Conservation (phyloP, 306 rosid species). For the Mimosa bimucronata region DNA sequence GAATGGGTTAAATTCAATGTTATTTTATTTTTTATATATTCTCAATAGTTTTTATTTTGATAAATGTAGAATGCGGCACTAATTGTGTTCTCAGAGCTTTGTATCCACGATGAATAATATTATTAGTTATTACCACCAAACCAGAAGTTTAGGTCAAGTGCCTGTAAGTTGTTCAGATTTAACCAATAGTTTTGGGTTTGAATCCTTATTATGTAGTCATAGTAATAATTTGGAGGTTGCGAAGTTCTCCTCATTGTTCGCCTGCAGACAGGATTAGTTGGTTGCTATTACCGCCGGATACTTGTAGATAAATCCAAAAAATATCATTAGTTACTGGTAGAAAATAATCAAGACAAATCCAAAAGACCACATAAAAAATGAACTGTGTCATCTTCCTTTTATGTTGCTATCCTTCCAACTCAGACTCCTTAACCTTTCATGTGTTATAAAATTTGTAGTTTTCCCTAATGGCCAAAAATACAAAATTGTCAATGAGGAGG, state of each 20-base stretch:
- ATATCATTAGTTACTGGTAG: too few relatives aligned
- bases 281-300: too few relatives aligned
- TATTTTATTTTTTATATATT: neutral
- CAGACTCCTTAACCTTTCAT: neutral
- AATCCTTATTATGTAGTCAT: too few relatives aligned
- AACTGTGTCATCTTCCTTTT: neutral
- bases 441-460: neutral
- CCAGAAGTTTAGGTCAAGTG: too few relatives aligned
- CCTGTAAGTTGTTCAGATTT: too few relatives aligned
- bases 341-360: neutral
- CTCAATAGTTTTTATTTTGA: neutral
- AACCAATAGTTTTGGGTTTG: too few relatives aligned
- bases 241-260: too few relatives aligned
- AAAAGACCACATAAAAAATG: neutral
- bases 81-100: neutral
- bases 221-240: too few relatives aligned
- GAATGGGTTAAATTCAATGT: neutral
- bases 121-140: too few relatives aligned
- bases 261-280: too few relatives aligned
- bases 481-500: neutral
- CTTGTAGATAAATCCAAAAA: too few relatives aligned
- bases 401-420: neutral
- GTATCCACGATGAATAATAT: neutral
- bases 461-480: neutral
- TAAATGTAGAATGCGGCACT: neutral